A percentile compares a stretch with the other conserved stretches of the same genome.
These are phyloP conservation scores for Colletotrichum sp. DNA, from an alignment of 2,329 filamentous ascomycete species.

Conservation along the genomic window DNA sequence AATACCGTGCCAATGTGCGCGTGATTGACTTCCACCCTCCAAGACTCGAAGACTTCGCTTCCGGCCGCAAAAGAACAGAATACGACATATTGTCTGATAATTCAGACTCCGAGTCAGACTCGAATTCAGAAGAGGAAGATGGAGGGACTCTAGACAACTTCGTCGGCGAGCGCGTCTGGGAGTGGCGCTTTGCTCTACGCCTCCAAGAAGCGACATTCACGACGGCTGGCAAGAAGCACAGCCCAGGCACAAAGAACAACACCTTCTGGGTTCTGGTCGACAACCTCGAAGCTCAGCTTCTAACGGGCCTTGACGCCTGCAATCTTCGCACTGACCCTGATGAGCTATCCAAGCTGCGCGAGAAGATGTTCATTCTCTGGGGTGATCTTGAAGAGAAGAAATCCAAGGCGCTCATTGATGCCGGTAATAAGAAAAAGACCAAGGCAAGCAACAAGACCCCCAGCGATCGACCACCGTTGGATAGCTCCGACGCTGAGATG, in stretches of 20 bases:
- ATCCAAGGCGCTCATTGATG: constrained; percentile 34
- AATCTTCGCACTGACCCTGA: constrained; percentile 59
- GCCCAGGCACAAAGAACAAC: not conserved
- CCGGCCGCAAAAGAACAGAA: constrained; percentile 48
- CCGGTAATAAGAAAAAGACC: constrained; percentile 25
- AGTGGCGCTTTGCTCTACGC: constrained; percentile 83
- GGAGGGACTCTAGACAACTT: constrained; percentile 30
- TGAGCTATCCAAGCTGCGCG: constrained; percentile 60
- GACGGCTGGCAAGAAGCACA: constrained; percentile 37
- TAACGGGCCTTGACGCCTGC: constrained; percentile 52
- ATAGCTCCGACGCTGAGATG: constrained; percentile 41
- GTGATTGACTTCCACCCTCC: constrained; percentile 82
- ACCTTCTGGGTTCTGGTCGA: constrained; percentile 74
- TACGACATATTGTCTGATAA: constrained; percentile 55
- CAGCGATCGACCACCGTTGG: constrained; percentile 36
- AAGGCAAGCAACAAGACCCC: not conserved
- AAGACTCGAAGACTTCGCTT: constrained; percentile 73
- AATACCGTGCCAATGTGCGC: constrained; percentile 73
- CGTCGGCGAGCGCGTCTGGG: constrained; percentile 58
- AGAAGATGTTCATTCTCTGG: constrained; percentile 82
- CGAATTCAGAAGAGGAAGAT: constrained; percentile 28
- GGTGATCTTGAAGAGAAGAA: constrained; percentile 82
- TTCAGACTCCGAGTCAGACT: constrained; percentile 32
- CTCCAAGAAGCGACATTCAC: constrained; percentile 70
- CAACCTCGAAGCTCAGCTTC: constrained; percentile 55